Evolutionary conservation across 2,329 filamentous ascomycete species (phyloP).

Genomic region (Pyrenochaeta sp.): DNA sequence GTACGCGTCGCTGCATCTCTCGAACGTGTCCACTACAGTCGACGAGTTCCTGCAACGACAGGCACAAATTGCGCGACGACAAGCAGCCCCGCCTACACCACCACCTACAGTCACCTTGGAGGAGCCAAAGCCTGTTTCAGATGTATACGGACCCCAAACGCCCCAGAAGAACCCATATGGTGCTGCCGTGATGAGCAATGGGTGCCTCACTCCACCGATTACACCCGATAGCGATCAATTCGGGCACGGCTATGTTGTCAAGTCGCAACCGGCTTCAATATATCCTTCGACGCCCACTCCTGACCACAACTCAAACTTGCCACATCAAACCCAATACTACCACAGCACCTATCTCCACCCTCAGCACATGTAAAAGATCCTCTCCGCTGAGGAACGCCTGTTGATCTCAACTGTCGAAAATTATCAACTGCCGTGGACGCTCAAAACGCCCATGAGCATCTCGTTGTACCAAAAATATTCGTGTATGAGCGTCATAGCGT

Average conservation of each 20-base stretch:
- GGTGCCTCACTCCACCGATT: constrained; percentile 85
- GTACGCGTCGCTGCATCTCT: constrained; percentile 72
- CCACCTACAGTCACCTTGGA: constrained; percentile 64
- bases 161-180: constrained; percentile 78
- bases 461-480: constrained; percentile 49
- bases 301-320: constrained; percentile 39
- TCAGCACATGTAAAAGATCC: constrained; percentile 42
- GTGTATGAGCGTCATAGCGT: constrained; percentile 53
- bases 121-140: constrained; percentile 56
- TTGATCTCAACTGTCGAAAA: constrained; percentile 26
- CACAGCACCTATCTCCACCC: constrained; percentile 46
- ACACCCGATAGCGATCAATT: constrained; percentile 71
- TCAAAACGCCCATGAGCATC: constrained; percentile 18
- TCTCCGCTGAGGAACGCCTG: constrained; percentile 19
- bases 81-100: constrained; percentile 63
- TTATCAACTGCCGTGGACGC: constrained; percentile 18
- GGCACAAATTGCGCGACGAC: constrained; percentile 60
- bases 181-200: constrained; percentile 69
- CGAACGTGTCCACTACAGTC: constrained; percentile 69
- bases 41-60: constrained; percentile 71
- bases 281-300: constrained; percentile 51
- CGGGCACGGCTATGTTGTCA: constrained; percentile 38
- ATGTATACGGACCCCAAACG: constrained; percentile 72
- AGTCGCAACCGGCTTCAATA: constrained; percentile 35
- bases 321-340: constrained; percentile 46